phyloP scores from a whole-genome alignment of 1,284 basidiomycete species.

The Trametes polyzona region DNA sequence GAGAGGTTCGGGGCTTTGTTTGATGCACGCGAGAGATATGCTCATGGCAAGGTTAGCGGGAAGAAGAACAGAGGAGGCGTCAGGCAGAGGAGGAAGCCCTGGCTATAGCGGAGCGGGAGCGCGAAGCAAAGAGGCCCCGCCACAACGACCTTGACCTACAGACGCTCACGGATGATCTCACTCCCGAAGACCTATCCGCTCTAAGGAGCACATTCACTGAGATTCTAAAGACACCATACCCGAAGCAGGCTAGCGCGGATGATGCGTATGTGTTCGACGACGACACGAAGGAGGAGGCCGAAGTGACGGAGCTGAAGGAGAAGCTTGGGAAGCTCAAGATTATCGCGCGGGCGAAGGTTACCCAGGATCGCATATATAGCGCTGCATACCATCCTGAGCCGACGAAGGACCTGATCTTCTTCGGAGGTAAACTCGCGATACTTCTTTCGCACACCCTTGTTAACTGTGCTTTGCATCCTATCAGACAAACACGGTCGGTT shows the following conservation, averaged over 20 bases:
- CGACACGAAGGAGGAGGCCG: constrained; percentile 46
- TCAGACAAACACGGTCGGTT: constrained; percentile 82
- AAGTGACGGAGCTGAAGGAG: constrained; percentile 54
- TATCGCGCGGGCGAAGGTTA: constrained; percentile 77
- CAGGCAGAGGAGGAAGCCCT: constrained; percentile 62
- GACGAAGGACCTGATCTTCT: constrained; percentile 80
- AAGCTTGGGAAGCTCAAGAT: constrained; percentile 60
- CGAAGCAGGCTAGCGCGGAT: constrained; percentile 47
- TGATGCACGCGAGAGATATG: neutral
- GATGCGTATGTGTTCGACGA: constrained; percentile 54
- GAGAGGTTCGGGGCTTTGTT: constrained; percentile 53
- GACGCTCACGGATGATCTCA: constrained; percentile 53
- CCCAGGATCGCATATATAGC: constrained; percentile 71
- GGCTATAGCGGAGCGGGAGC: constrained; percentile 61
- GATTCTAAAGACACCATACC: constrained; percentile 40
- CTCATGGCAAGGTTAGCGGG: constrained; percentile 35
- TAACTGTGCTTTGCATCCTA: too few relatives aligned
- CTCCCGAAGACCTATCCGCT: constrained; percentile 46
- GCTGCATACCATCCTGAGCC: constrained; percentile 78
- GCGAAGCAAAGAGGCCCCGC: constrained; percentile 67
- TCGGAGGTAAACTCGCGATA: constrained; percentile 57
- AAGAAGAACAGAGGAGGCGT: constrained; percentile 50
- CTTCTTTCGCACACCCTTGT: too few relatives aligned
- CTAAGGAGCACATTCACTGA: constrained; percentile 49
- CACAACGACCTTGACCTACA: constrained; percentile 66